Base-by-base conservation (phyloP, 805 yeast genomes). In the Cyberlindnera nakhonratchasimensis region DNA sequence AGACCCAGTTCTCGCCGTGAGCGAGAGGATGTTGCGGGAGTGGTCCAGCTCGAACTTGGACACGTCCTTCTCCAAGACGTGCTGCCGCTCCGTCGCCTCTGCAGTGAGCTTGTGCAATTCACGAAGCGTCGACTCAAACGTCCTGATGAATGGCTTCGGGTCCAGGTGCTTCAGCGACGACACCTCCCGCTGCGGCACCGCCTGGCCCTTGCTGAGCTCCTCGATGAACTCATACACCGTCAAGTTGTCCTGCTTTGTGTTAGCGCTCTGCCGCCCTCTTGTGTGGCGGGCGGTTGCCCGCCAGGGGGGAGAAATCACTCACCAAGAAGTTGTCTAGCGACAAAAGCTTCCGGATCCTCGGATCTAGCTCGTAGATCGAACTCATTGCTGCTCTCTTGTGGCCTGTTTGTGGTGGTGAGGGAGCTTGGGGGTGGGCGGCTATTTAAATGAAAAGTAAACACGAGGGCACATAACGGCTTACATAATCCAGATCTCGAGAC, bases 121-220 rank as follows among this genome's bases (percentile, higher is more conserved):
- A 34, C 79, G 72, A 34, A 89, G 67, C 3, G 93, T 86, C 1
- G 90, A 79, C 59, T 91, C 97, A 61, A 93, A 90, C 0, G 96
- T 87, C 52, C 96, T 76, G 35, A 91, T 91, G 59, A 86, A 93
- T 2, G 98, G 98, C 56, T 87, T 88, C 2, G 98, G 96, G 57
- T 93, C 96, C 41, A 88, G 51, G 33, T 53, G 52, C 32, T 75
- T 78, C 24, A 74, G 58, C 31, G 74, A 68, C 43, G 75, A 72
- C 22, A 71, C 76, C 47, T 72, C 77, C 7, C 74, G 72, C 11
- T 71, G 74, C 45, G 72, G 70, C 22, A 69, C 52, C 13, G 75
- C 69, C 50, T 83, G 86, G 55, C 81, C 84, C 55, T 79, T 79
- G 47, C 90, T 77, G 50, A 90, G 67, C 55, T 79, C 83, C 58